Evolutionary conservation across 179 eudicot genomes (phyloP), one percentile per base, ranked within the genome.

Genomic region (Actinidia polygama): DNA sequence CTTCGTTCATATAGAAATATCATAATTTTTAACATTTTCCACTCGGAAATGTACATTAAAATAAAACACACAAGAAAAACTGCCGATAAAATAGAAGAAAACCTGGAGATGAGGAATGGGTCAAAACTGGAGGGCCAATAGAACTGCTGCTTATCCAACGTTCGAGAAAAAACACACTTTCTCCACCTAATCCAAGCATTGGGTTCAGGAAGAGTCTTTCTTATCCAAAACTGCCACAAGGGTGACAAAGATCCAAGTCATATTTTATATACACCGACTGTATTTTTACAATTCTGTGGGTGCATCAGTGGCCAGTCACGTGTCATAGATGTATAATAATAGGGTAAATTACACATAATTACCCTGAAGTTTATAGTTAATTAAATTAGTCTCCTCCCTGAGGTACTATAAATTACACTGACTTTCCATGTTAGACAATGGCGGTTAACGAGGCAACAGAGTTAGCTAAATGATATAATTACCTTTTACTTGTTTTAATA

Each of bases 121-220:
- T 58, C 50, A 76, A 58, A 36, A 58, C 21, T 57, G 79, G 79
- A 76, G 67, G 50, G 18, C 50, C 50, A 19, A 36, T 76, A 18
- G 18, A 61, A 23, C 11, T 14, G 9, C 18, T 23, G 24, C 8
- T 7, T 23, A 0, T 21, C 4, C 7, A 9, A 19, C 6, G 16
- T 73, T 53, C 18, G 10, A 1, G 44, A 24, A 30, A 4, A 24
- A 24, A 14, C 2, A 14, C 2, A 30, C 36, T 30, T 30, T 30
- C 2, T 30, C 4, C 4, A 63, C 36, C 36, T 2, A 30, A n/a
- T 10, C 3, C 3, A 36, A 36, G 51, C 49, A 11, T 15, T 40
- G 36, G 50, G 51, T 3, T 10, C n/a, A 69, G 30, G 40, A 23
- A 6, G 50, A 18, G 10, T 51, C 59, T 73, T 73, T 51, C 59